phyloP scores from a whole-genome alignment of 1,284 basidiomycete genomes.

The Ustilago lituana region DNA sequence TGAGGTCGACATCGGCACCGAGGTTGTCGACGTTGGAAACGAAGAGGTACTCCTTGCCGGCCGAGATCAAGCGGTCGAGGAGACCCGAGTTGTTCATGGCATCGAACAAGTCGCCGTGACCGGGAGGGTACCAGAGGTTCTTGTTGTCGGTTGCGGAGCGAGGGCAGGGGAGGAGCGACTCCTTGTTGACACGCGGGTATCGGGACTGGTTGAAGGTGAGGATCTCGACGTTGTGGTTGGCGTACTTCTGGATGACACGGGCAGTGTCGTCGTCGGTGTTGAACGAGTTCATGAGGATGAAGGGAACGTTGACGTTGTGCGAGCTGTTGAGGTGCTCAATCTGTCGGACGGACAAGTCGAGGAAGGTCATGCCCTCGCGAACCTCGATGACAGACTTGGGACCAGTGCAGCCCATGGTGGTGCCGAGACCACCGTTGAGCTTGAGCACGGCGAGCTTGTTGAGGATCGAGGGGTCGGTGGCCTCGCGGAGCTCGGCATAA shows the following conservation, averaged over 20 bases:
- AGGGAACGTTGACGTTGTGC: conserved; percentile 82
- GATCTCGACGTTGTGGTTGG: conserved; percentile 74
- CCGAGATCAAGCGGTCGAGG: conserved; percentile 89
- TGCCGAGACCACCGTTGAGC: conserved; percentile 98
- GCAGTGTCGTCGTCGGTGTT: conserved; percentile 78
- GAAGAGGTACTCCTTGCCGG: conserved; percentile 98
- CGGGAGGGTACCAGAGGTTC: conserved; percentile 91
- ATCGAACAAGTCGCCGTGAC: conserved; percentile 97
- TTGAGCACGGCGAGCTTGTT: conserved; percentile 90
- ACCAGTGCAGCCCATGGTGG: conserved; percentile 89
- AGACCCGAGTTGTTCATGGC: conserved; percentile 93
- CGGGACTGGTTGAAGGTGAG: conserved; percentile 92
- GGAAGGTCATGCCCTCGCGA: conserved; percentile 94
- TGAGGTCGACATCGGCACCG: conserved; percentile 86
- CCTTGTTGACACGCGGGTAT: conserved; percentile 96
- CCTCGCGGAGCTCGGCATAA: conserved; percentile 76
- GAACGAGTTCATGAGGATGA: conserved; percentile 99
- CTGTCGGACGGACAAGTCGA: conserved; percentile 94
- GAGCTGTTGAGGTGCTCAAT: conserved; percentile 81
- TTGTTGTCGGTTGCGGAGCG: conserved; percentile 89
- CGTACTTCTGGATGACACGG: conserved; percentile 97
- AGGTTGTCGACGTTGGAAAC: conserved; percentile 99
- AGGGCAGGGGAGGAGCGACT: conserved; percentile 89
- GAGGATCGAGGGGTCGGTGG: conserved; percentile 62
- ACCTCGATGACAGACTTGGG: conserved; percentile 70